A percentile compares a stretch with the other conserved stretches of the same genome.
Evolutionary conservation across 2,329 filamentous ascomycete genomes (phyloP).

Genomic region (Venturiaceae sp.): DNA sequence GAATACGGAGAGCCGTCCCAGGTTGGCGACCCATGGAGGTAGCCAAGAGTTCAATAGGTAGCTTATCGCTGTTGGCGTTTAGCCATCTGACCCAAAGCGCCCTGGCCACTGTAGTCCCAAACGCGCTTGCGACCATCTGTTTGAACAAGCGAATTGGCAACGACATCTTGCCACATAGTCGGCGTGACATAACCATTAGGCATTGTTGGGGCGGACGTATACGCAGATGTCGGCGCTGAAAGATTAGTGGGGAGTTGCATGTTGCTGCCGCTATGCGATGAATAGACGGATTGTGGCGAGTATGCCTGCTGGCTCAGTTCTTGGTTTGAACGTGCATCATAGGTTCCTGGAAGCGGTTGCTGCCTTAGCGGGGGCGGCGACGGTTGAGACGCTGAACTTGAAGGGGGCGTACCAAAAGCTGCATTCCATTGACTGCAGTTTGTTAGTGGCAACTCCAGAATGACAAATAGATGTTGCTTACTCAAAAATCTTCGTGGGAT

Average conservation of each 20-base stretch:
- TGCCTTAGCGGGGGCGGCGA: slow-evolving; percentile 35
- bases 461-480: slow-evolving; percentile 40
- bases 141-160: slow-evolving; percentile 27
- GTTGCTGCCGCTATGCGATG: background rate
- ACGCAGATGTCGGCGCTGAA: background rate
- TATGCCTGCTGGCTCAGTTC: background rate
- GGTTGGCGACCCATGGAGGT: background rate
- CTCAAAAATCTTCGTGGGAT: slow-evolving; percentile 83
- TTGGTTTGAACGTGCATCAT: slow-evolving; percentile 21
- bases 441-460: slow-evolving; percentile 12
- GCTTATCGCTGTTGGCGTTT: slow-evolving; percentile 6
- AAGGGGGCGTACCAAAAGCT: slow-evolving; percentile 69
- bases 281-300: background rate
- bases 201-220: background rate
- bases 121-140: slow-evolving; percentile 32
- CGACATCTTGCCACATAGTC: slow-evolving; percentile 41
- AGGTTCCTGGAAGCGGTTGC: slow-evolving; percentile 27
- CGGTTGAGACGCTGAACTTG: slow-evolving; percentile 30
- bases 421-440: slow-evolving; percentile 77
- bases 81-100: background rate
- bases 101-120: slow-evolving; percentile 24
- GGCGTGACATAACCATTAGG: slow-evolving; percentile 30
- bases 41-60: background rate
- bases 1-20: background rate
- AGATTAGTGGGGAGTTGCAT: slow-evolving; percentile 1